Conservation (phyloP, 192 early-diverging fungal species). For the Irineochytrium annulatum region DNA sequence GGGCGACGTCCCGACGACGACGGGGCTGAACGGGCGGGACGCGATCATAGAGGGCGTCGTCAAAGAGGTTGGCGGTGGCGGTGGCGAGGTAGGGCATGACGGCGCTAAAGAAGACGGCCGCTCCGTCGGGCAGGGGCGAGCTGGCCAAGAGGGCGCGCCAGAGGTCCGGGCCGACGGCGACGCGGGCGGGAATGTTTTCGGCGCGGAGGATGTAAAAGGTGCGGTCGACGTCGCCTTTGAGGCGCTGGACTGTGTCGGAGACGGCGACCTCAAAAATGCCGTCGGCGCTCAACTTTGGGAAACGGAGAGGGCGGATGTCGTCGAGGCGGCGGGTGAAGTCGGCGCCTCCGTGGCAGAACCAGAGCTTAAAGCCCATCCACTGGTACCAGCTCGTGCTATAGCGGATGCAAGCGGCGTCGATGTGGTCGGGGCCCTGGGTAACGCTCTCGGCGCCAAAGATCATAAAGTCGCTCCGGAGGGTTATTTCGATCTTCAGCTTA, state of each 20-base stretch:
- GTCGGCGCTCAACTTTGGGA: background rate
- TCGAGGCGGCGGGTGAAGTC: background rate
- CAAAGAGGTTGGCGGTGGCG: no score
- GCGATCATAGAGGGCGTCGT: no score
- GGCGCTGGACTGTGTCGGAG: background rate
- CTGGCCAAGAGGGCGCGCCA: no score
- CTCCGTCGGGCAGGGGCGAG: no score
- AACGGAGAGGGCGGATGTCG: background rate
- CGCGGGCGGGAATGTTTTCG: no score
- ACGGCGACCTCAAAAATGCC: conserved; percentile 2
- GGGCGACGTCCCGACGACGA: no score
- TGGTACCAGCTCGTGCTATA: conserved; percentile 7
- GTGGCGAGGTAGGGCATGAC: no score
- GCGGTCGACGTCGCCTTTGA: background rate
- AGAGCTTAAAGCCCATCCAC: conserved; percentile 5
- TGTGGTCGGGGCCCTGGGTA: background rate
- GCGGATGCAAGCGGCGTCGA: background rate
- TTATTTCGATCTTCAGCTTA: conserved; percentile 13
- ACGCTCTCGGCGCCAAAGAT: conserved; percentile 12
- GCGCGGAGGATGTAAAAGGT: no score
- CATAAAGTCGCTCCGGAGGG: conserved; percentile 9
- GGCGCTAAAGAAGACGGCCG: no score
- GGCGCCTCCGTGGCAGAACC: conserved; percentile 7
- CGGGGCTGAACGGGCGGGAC: no score
- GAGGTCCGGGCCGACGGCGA: no score